Conservation (phyloP, 2,329 filamentous ascomycete species). For the Ilyonectria destructans region DNA sequence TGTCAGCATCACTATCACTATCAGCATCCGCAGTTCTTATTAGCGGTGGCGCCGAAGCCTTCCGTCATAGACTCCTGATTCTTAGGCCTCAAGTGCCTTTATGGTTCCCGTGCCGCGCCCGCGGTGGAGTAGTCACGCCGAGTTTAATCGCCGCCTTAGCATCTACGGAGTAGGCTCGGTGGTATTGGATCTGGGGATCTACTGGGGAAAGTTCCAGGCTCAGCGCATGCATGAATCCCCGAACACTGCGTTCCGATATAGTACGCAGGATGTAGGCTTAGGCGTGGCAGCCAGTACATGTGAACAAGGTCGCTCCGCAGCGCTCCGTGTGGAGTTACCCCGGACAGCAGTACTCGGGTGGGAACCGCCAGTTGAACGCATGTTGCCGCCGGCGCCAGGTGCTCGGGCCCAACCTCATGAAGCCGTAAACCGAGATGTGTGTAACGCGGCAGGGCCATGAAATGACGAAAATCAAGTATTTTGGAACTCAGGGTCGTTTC, state of each 20-base stretch:
- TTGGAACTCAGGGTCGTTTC: not conserved
- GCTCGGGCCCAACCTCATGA: not conserved
- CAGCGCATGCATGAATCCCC: not conserved
- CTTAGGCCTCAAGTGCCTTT: not conserved
- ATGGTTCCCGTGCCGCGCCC: slow-evolving; percentile 15
- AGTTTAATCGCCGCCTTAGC: slow-evolving; percentile 1
- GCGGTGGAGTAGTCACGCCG: slow-evolving; percentile 15
- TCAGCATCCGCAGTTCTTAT: slow-evolving; percentile 5
- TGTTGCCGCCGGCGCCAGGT: not conserved
- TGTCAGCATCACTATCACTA: slow-evolving; percentile 14
- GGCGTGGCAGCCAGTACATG: not conserved
- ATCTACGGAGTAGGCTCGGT: not conserved
- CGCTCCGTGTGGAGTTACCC: slow-evolving; percentile 10
- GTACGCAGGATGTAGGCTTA: too few species aligned
- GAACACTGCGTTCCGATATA: slow-evolving; percentile 1
- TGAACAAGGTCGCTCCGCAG: slow-evolving; percentile 4
- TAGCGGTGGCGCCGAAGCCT: slow-evolving; percentile 6
- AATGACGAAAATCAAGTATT: slow-evolving; percentile 10
- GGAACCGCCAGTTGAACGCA: slow-evolving; percentile 6
- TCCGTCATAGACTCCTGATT: slow-evolving; percentile 9
- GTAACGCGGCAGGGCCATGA: slow-evolving; percentile 5
- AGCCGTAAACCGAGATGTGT: slow-evolving; percentile 16
- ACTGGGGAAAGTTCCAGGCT: not conserved
- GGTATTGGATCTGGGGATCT: not conserved
- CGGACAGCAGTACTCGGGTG: slow-evolving; percentile 1